Evolutionary conservation across 306 rosid species (phyloP), one percentile per base, ranked within the genome.

Genomic region (Ammopiptanthus mongolicus): DNA sequence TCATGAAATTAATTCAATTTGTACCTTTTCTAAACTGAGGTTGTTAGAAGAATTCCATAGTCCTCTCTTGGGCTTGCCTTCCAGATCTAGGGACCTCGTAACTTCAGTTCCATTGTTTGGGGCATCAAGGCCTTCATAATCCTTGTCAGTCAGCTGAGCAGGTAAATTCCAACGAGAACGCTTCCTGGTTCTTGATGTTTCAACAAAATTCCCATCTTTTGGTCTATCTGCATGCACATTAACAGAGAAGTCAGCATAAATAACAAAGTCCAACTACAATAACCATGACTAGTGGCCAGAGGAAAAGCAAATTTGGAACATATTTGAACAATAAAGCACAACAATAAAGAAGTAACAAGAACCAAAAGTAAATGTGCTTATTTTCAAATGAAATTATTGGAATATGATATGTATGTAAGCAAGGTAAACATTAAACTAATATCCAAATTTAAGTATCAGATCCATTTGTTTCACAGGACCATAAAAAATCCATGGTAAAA

Each of bases 81-180:
- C 94, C 74, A 64, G 75, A 58, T 85, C 82, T 46, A 67, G 58
- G 58, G 79, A 55, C 75, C 85, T 83, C 70, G 76, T 51, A 73
- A 59, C 81, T 42, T 79, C 84, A 78, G 60, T 78, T 80, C 85
- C 83, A 36, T 66, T 75, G 44, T 71, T 74, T 70, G 81, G 76
- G 28, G 73, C 77, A 37, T 52, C 77, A 6, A 41, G 47, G 39
- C 28, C 76, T 41, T 81, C 89, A 29, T 62, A 37, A 74, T 71
- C 85, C 76, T 80, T 77, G 28, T 65, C 86, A 31, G 62, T 71
- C 50, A 83, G 83, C 33, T 76, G 90, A 74, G 82, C 82, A 75
- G 87, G 87, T 25, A 86, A 71, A 85, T 80, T 92, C 93, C 91
- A 90, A n/a, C 96, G 86, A 92, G 98, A 89, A 52, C 82, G 87